Conservation (phyloP, 495 filamentous ascomycete genomes). For the Penicillium pancosmium region DNA sequence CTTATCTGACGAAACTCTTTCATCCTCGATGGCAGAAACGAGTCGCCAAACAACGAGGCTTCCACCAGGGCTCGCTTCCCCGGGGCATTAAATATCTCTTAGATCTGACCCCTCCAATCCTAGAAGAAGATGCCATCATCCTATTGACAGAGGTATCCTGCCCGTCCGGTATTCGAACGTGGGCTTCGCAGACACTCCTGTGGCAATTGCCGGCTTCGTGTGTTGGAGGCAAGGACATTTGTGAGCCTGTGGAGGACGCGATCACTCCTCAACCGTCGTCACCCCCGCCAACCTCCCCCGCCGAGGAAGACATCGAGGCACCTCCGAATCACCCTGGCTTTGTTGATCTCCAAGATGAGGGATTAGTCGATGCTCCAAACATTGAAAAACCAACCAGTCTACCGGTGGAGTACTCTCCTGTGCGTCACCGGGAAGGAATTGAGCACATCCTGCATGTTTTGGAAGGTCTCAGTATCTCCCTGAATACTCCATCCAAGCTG, state of each 20-base stretch:
- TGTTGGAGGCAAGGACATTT: constrained; percentile 42
- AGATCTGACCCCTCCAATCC: constrained; percentile 61
- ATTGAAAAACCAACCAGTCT: constrained; percentile 13
- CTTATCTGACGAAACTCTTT: constrained; percentile 52
- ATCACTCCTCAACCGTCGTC: neutral
- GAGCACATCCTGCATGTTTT: constrained; percentile 59
- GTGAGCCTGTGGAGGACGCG: constrained; percentile 4
- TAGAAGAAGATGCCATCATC: constrained; percentile 62
- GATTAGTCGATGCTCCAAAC: neutral
- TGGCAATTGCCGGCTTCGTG: constrained; percentile 48
- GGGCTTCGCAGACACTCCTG: constrained; percentile 40
- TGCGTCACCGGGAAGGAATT: constrained; percentile 63
- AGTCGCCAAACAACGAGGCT: constrained; percentile 34
- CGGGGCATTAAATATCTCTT: constrained; percentile 56
- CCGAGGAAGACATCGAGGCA: neutral
- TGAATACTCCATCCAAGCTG: constrained; percentile 68
- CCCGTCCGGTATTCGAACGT: constrained; percentile 50
- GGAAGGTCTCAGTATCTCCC: constrained; percentile 46
- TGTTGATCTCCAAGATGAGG: neutral
- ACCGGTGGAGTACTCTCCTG: constrained; percentile 58
- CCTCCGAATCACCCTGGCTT: neutral
- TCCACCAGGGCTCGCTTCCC: constrained; percentile 33
- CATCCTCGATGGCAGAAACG: constrained; percentile 35
- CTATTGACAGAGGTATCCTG: constrained; percentile 61
- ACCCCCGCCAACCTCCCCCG: neutral